A percentile compares a stretch with the other conserved stretches of the same genome.
Conservation (phyloP, 192 early-diverging fungal genomes). For the Cetraspora pellucida region DNA sequence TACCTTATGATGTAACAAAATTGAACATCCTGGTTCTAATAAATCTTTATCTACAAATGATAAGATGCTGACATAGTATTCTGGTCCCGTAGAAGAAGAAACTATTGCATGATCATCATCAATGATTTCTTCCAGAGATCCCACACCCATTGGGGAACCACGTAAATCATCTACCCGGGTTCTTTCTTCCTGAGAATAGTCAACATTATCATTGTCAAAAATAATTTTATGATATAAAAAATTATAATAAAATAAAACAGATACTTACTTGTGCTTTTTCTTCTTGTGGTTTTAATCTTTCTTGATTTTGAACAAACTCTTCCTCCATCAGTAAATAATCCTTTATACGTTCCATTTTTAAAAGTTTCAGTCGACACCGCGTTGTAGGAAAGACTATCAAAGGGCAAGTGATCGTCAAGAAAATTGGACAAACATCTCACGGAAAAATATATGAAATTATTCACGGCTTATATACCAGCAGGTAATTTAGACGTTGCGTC, state of each 20-base stretch:
- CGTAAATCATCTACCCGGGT: slow-evolving; percentile 93
- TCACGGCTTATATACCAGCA: slow-evolving; percentile 65
- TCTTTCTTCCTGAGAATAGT: slow-evolving; percentile 77
- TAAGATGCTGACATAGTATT: slow-evolving; percentile 97
- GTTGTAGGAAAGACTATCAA: slow-evolving; percentile 92
- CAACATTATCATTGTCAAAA: too few relatives aligned
- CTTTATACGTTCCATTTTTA: slow-evolving; percentile 98
- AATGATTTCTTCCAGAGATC: slow-evolving; percentile 97
- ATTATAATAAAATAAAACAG: not conserved
- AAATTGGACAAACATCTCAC: not conserved
- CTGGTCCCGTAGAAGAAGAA: slow-evolving; percentile 86
- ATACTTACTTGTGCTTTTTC: slow-evolving; percentile 65
- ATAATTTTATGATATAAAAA: too few relatives aligned
- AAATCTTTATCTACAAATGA: slow-evolving; percentile 99
- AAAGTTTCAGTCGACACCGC: slow-evolving; percentile 93
- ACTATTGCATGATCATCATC: slow-evolving; percentile 99
- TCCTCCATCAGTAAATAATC: slow-evolving; percentile 99
- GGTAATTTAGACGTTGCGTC: slow-evolving; percentile 91
- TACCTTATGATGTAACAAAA: slow-evolving; percentile 92
- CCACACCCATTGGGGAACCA: slow-evolving; percentile 96
- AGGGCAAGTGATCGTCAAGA: slow-evolving; percentile 4
- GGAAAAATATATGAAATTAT: not conserved
- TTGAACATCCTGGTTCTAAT: slow-evolving; percentile 94
- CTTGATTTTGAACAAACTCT: slow-evolving; percentile 99
- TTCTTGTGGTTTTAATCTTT: slow-evolving; percentile 94